phyloP scores from a whole-genome alignment of 2,329 filamentous ascomycete species.

The Dothiorella sarmentorum region DNA sequence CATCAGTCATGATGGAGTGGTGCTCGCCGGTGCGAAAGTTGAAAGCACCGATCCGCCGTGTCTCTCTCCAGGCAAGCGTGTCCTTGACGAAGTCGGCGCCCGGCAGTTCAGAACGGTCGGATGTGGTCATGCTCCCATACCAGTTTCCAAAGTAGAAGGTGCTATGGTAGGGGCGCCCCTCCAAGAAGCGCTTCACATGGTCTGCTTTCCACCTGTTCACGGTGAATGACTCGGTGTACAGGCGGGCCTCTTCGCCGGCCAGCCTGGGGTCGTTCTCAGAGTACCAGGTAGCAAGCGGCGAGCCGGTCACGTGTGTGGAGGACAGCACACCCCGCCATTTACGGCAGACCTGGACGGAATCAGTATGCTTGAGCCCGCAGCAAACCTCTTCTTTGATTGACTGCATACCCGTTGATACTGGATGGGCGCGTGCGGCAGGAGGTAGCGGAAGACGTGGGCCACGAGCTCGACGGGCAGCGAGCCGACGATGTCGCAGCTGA shows the following conservation, averaged over 20 bases:
- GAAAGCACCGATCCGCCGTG: slow-evolving; percentile 22
- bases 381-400: background rate
- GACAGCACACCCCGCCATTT: slow-evolving; percentile 32
- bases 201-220: slow-evolving; percentile 23
- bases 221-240: slow-evolving; percentile 21
- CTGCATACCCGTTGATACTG: slow-evolving; percentile 27
- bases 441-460: slow-evolving; percentile 32
- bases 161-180: slow-evolving; percentile 18
- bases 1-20: slow-evolving; percentile 18
- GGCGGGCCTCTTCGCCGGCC: slow-evolving; percentile 20
- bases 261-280: slow-evolving; percentile 18
- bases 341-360: slow-evolving; percentile 29
- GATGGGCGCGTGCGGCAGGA: slow-evolving; percentile 31
- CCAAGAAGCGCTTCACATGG: slow-evolving; percentile 28
- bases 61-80: slow-evolving; percentile 22
- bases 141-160: slow-evolving; percentile 14
- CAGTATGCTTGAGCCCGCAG: background rate
- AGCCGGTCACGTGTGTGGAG: slow-evolving; percentile 26
- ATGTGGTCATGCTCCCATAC: background rate
- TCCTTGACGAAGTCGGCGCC: slow-evolving; percentile 22
- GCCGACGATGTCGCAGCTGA: slow-evolving; percentile 35
- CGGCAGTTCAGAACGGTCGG: background rate
- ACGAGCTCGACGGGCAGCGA: slow-evolving; percentile 38
- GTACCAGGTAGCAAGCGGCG: slow-evolving; percentile 26
- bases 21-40: slow-evolving; percentile 26